Conservation (phyloP, 805 yeast species). For the Candida germanica region DNA sequence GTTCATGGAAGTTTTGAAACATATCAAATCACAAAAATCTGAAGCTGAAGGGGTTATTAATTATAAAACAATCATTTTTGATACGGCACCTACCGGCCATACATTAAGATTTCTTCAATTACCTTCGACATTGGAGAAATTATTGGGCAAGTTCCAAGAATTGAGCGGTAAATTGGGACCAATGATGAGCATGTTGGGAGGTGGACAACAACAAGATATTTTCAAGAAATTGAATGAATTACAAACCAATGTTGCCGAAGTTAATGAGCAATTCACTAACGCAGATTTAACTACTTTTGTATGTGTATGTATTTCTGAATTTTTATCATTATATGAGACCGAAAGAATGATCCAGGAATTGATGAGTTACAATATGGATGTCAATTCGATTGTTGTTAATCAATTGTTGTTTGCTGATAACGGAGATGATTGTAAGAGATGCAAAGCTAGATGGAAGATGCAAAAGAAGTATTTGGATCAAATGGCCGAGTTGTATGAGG, state of each 20-base stretch:
- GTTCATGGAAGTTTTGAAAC: conserved; percentile 96
- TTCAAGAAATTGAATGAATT: conserved; percentile 75
- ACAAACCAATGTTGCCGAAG: conserved; percentile 78
- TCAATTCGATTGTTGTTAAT: conserved; percentile 92
- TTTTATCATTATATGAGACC: conserved; percentile 91
- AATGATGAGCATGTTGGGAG: conserved; percentile 73
- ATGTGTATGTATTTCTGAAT: conserved; percentile 97
- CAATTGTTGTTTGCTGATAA: conserved; percentile 87
- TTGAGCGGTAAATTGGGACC: conserved; percentile 88
- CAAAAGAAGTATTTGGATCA: conserved; percentile 93
- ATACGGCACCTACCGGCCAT: conserved; percentile 99
- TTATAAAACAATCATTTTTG: conserved; percentile 90
- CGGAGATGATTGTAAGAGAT: conserved; percentile 80
- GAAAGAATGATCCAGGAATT: conserved; percentile 97
- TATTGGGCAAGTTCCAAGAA: conserved; percentile 83
- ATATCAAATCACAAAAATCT: conserved; percentile 70
- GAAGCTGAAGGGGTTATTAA: conserved; percentile 18
- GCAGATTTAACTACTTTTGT: conserved; percentile 95
- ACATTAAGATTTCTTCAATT: conserved; percentile 91
- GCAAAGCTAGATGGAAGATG: conserved; percentile 91
- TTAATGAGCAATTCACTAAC: conserved; percentile 90
- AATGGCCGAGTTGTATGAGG: conserved; percentile 94
- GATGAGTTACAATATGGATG: conserved; percentile 92
- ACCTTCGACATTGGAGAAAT: conserved; percentile 87
- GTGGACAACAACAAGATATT: conserved; percentile 66